Evolutionary conservation across 2,329 filamentous ascomycete genomes (phyloP).

Genomic region (Ascochyta pisi): DNA sequence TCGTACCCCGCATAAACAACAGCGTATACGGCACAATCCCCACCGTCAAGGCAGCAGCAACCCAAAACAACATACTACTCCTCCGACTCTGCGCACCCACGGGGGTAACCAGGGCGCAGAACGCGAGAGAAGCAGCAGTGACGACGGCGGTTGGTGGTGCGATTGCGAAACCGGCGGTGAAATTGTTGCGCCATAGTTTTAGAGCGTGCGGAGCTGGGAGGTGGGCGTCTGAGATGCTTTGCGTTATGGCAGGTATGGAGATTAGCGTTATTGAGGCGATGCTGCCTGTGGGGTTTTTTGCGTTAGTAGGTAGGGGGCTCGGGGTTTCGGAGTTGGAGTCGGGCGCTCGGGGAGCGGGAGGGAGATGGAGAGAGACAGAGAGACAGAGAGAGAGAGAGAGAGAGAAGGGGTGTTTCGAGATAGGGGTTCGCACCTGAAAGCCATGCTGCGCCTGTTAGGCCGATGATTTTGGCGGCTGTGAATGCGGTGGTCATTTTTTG

Average conservation of each 20-base stretch:
- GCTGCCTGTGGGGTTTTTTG: not conserved
- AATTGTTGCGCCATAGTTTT: not conserved
- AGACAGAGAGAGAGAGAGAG: not conserved
- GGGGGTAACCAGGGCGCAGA: not conserved
- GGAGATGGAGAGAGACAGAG: not conserved
- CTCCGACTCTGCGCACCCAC: not conserved
- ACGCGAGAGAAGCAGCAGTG: not conserved
- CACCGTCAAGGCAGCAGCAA: not conserved
- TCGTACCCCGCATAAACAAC: not conserved
- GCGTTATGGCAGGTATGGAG: not conserved
- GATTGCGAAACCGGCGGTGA: not conserved
- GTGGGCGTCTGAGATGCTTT: not conserved
- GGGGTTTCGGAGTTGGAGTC: not conserved
- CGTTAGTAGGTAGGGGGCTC: not conserved
- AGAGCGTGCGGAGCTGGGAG: not conserved
- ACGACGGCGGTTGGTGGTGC: not conserved
- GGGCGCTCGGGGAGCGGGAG: not conserved
- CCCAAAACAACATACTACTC: not conserved
- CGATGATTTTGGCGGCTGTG: not conserved
- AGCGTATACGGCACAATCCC: slow-evolving; percentile 7
- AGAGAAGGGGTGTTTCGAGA: not conserved
- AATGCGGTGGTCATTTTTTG: not conserved
- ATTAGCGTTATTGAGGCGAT: not conserved
- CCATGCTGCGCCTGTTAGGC: slow-evolving; percentile 1
- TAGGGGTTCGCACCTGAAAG: not conserved